Evolutionary conservation across 2,329 filamentous ascomycete species (phyloP), one percentile per base, ranked within the genome.

Genomic region (Sarocladium brachiariae): DNA sequence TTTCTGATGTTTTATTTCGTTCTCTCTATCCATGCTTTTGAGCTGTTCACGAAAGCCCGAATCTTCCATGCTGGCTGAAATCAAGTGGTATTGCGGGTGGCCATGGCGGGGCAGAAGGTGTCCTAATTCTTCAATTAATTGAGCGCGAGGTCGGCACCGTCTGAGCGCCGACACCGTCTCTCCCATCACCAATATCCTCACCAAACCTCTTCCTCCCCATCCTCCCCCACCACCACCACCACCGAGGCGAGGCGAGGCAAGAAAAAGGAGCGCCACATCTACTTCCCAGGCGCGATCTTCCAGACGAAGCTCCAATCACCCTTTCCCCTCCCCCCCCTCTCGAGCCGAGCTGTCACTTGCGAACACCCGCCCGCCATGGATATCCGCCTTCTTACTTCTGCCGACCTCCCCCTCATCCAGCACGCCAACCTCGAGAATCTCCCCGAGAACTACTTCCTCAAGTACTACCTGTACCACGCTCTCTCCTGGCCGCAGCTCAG

Each of bases 391-490:
- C 83, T 99, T 59, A 85, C 82, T 58, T 77, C 89, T 56, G 86
- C 83, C 56, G 89, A 95, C 71, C 87, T 95, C 58, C 89, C 89
- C 58, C 84, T 93, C 65, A 90, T 99, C 66, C 93, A 99, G 74
- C 90, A 95, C 70, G 92, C 92, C 65, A 97, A 99, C 76, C 91
- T 99, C 67, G 95, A 95, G 68, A 99, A 99, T 75, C 80, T 99
- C 50, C 93, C 93, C 57, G 93, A 99, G 72, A 99, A 99, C 78
- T 99, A 99, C 81, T 97, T 97, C 70, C 88, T 96, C 72, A 99
- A 99, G 80, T 99, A 99, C 79, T 99, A 99, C 76, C 84, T 99
- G 64, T 99, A 99, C 80, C 93, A 99, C 72, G 91, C 92, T 14
- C 83, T 97, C 58, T 95, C 90, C 61, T 99, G 93, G 93, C 93